phyloP scores from a whole-genome alignment of 768 basidiomycete genomes.

The Vararia minispora region DNA sequence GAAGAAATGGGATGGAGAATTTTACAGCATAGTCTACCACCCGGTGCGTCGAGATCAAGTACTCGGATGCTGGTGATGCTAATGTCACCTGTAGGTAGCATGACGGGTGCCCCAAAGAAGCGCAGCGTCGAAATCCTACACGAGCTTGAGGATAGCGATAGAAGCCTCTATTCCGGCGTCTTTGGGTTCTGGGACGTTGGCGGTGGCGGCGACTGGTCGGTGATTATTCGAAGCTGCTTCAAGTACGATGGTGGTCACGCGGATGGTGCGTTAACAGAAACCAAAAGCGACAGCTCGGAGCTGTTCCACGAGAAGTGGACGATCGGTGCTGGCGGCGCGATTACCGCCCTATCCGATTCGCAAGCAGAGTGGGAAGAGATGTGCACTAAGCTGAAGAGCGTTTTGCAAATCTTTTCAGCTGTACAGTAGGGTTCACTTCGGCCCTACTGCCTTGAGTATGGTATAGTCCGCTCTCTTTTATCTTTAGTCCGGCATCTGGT shows the following conservation, averaged over 20 bases:
- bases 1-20: constrained; percentile 69
- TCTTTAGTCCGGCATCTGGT: no score
- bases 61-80: not conserved
- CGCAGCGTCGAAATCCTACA: constrained; percentile 87
- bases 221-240: constrained; percentile 89
- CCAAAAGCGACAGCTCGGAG: constrained; percentile 1
- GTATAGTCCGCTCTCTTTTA: not conserved
- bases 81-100: constrained; percentile 50
- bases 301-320: constrained; percentile 47
- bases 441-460: not conserved
- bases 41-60: constrained; percentile 38
- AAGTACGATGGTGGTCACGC: constrained; percentile 37
- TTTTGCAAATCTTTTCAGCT: constrained; percentile 50
- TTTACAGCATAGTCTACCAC: constrained; percentile 70
- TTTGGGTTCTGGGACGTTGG: constrained; percentile 89
- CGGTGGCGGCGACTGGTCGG: constrained; percentile 86
- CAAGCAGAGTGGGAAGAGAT: constrained; percentile 94
- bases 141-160: constrained; percentile 56
- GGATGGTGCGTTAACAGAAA: constrained; percentile 1
- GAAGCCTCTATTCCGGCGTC: constrained; percentile 84
- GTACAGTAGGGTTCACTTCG: not conserved
- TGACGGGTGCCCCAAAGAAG: constrained; percentile 97
- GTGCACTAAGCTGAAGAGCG: constrained; percentile 73
- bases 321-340: constrained; percentile 91
- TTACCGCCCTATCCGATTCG: constrained; percentile 83